These are phyloP conservation scores for Salix dunnii DNA, from an alignment of 345 rosid genomes.

Conservation along the genomic window DNA sequence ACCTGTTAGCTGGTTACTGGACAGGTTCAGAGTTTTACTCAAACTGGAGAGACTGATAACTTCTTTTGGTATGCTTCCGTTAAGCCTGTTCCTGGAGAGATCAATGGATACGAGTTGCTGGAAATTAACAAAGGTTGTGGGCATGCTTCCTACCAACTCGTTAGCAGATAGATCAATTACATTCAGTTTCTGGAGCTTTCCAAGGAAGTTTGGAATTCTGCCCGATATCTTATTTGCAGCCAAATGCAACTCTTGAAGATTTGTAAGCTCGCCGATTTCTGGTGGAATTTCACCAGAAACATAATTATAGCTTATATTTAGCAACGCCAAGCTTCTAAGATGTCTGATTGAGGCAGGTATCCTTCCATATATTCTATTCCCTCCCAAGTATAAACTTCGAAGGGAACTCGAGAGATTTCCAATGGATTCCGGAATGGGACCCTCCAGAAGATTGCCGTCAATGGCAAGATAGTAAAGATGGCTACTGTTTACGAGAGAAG, in stretches of 20 bases:
- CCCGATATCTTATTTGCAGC: conserved; percentile 40
- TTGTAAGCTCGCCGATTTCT: conserved; percentile 33
- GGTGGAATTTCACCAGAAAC: conserved; percentile 43
- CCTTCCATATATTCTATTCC: conserved; percentile 31
- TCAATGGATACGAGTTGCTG: conserved; percentile 39
- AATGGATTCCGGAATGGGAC: conserved; percentile 39
- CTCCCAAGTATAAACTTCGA: conserved; percentile 34
- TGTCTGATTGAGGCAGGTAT: conserved; percentile 35
- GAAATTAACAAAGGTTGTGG: conserved; percentile 38
- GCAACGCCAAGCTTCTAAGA: conserved; percentile 38
- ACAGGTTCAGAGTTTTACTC: conserved; percentile 35
- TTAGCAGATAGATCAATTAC: conserved; percentile 43
- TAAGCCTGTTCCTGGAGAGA: conserved; percentile 44
- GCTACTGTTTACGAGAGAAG: conserved; percentile 37
- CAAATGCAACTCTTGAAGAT: conserved; percentile 38
- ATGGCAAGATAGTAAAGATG: conserved; percentile 37
- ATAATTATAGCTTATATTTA: conserved; percentile 38
- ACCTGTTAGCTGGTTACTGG: conserved; percentile 40
- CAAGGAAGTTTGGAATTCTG: conserved; percentile 35
- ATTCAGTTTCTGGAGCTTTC: conserved; percentile 36
- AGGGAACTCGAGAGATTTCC: conserved; percentile 41
- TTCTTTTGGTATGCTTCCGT: conserved; percentile 44
- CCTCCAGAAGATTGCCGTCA: conserved; percentile 37
- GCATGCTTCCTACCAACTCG: conserved; percentile 36
- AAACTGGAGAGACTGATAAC: conserved; percentile 40